Evolutionary conservation across 2,329 filamentous ascomycete species (phyloP).

Genomic region (Talaromyces sp.): DNA sequence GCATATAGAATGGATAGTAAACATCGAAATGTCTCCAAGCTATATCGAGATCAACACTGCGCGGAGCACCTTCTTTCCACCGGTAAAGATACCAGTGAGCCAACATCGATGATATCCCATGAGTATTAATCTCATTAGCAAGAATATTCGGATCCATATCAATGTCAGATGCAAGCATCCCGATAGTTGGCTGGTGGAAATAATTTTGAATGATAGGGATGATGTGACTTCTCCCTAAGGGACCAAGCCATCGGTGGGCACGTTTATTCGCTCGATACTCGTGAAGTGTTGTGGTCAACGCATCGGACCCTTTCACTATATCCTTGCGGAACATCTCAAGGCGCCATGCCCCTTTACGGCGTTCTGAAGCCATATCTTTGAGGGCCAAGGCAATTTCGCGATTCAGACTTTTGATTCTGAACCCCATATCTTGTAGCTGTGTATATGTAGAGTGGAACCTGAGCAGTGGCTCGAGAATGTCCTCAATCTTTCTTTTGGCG

Average conservation of each 20-base stretch:
- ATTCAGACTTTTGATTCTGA: not conserved
- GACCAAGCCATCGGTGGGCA: not conserved
- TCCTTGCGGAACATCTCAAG: too few species aligned
- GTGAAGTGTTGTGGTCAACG: not conserved
- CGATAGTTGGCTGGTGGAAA: not conserved
- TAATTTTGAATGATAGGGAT: not conserved
- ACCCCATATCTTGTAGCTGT: constrained; percentile 5
- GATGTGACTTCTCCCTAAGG: constrained; percentile 13
- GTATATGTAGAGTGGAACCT: constrained; percentile 15
- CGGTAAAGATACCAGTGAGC: constrained; percentile 12
- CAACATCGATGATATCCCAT: not conserved
- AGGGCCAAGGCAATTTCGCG: not conserved
- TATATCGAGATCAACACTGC: constrained; percentile 19
- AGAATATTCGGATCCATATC: not conserved
- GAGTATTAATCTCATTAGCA: not conserved
- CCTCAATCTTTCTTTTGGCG: constrained; percentile 24
- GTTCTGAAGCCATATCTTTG: not conserved
- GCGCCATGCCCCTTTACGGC: too few species aligned
- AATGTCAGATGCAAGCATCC: not conserved
- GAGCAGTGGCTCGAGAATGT: constrained; percentile 13
- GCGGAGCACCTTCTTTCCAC: constrained; percentile 11
- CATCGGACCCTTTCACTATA: not conserved
- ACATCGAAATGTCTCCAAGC: constrained; percentile 31
- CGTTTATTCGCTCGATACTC: not conserved
- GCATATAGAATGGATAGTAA: constrained; percentile 25